phyloP scores from a whole-genome alignment of 176 grass and related monocot genomes.

The Secale cereale region DNA sequence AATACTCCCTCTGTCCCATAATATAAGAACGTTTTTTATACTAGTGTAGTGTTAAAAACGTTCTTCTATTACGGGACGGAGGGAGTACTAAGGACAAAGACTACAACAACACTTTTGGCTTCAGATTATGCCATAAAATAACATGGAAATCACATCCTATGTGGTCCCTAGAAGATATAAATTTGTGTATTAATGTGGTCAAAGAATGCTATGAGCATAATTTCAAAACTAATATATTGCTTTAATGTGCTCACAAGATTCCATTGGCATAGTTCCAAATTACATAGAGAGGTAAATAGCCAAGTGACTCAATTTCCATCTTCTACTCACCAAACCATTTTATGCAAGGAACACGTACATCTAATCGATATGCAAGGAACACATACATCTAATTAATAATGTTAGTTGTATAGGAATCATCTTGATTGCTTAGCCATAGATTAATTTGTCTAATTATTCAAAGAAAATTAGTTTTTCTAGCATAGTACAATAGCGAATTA shows the following conservation, averaged over 20 bases:
- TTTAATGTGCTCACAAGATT: not conserved
- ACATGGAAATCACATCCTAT: not conserved
- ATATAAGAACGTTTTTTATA: too few relatives aligned
- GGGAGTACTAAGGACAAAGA: not conserved
- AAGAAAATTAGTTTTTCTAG: not conserved
- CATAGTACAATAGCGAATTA: not conserved
- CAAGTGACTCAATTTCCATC: not conserved
- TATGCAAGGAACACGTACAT: not conserved
- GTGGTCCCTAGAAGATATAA: not conserved
- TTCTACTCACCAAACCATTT: not conserved
- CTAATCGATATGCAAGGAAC: too few relatives aligned
- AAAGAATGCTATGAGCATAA: not conserved
- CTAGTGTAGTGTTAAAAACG: too few relatives aligned
- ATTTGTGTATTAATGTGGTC: not conserved
- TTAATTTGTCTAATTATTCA: slow-evolving; percentile 12
- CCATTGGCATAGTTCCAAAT: not conserved
- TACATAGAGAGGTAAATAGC: not conserved
- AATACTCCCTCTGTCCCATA: too few relatives aligned
- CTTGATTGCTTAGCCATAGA: not conserved
- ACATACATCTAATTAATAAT: not conserved
- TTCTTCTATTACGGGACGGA: too few relatives aligned
- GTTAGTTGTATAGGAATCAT: not conserved
- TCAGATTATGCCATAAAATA: slow-evolving; percentile 1
- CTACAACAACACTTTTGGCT: not conserved
- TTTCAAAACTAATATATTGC: not conserved